Percentiles rank a stretch among this genome's conserved stretches.
These are phyloP conservation scores for Aotearoamyces nothofagi DNA, from an alignment of 2,329 filamentous ascomycete species.

Conservation along the genomic window DNA sequence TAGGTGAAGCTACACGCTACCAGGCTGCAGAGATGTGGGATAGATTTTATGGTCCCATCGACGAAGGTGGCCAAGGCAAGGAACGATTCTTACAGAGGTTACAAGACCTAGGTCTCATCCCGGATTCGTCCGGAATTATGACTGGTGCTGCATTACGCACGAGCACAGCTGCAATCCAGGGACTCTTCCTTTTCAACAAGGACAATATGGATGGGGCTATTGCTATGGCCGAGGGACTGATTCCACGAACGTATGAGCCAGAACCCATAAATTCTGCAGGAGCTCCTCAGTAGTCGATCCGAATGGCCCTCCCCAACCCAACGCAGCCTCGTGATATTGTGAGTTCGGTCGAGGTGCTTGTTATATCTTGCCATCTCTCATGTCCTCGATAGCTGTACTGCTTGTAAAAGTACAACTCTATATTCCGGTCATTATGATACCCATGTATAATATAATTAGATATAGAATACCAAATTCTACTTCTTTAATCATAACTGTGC, in stretches of 20 bases:
- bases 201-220: conserved; percentile 79
- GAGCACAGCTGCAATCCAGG: conserved; percentile 86
- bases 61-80: conserved; percentile 44
- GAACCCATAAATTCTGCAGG: too few species aligned
- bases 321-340: too few species aligned
- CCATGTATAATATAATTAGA: too few species aligned
- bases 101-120: conserved; percentile 54
- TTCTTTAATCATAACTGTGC: too few species aligned
- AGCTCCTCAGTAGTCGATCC: too few species aligned
- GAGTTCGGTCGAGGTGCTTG: too few species aligned
- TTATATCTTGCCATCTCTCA: too few species aligned
- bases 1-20: conserved; percentile 74
- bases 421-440: too few species aligned
- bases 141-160: conserved; percentile 26
- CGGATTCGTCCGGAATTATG: conserved; percentile 23
- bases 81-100: conserved; percentile 57
- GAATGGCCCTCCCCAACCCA: too few species aligned
- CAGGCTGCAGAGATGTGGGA: conserved; percentile 87
- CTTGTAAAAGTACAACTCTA: too few species aligned
- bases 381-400: too few species aligned
- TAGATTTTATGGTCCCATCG: conserved; percentile 80
- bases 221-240: conserved; percentile 54
- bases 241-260: conserved; percentile 39
- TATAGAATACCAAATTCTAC: too few species aligned
- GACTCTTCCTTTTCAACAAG: conserved; percentile 92